phyloP scores from a whole-genome alignment of 2,329 filamentous ascomycete genomes.

The Fusarium staphyleae region DNA sequence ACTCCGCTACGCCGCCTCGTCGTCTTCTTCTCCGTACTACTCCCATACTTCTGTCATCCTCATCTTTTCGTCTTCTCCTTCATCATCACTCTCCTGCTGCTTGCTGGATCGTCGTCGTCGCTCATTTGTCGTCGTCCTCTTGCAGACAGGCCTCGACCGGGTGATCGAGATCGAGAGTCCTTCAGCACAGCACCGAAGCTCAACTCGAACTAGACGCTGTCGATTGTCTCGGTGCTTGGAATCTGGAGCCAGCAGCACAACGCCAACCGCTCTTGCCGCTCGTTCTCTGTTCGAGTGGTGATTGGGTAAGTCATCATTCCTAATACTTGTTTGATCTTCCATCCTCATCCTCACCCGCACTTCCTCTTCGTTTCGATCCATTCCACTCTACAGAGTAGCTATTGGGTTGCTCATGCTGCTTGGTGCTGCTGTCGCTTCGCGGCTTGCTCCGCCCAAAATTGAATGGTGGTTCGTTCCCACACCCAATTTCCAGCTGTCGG shows the following conservation, averaged over 20 bases:
- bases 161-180: conserved; percentile 20
- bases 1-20: conserved; percentile 18
- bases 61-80: conserved; percentile 2
- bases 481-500: conserved; percentile 41
- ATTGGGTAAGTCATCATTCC: conserved; percentile 20
- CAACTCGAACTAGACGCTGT: conserved; percentile 13
- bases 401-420: conserved; percentile 21
- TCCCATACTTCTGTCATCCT: conserved; percentile 15
- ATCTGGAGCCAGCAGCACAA: conserved; percentile 9
- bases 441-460: conserved; percentile 30
- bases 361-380: conserved; percentile 1
- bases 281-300: background rate
- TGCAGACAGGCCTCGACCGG: conserved; percentile 26
- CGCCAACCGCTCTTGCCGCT: background rate
- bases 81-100: conserved; percentile 13
- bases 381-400: conserved; percentile 6
- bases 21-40: conserved; percentile 23
- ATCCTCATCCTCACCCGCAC: background rate
- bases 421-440: conserved; percentile 16
- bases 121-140: conserved; percentile 11
- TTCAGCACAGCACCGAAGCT: conserved; percentile 14
- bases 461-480: conserved; percentile 33
- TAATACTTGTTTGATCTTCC: background rate
- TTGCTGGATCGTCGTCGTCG: conserved; percentile 6
- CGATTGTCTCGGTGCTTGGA: conserved; percentile 26